Conservation (phyloP, 345 rosid genomes). For the Gossypium australe region DNA sequence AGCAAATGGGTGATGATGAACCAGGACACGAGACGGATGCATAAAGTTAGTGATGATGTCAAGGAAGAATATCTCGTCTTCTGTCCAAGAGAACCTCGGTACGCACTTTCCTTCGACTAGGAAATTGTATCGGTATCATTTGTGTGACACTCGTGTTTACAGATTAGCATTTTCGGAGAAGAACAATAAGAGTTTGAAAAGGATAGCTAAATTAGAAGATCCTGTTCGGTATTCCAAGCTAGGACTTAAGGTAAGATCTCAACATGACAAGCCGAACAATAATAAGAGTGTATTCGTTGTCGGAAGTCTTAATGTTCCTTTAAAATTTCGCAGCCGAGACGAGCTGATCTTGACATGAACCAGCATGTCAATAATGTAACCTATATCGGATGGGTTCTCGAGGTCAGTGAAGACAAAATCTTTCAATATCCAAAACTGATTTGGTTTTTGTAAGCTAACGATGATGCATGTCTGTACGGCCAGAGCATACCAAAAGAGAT, state of each 20-base stretch:
- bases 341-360: conserved; percentile 98
- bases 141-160: neutral
- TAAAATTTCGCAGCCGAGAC: conserved; percentile 52
- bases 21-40: conserved; percentile 85
- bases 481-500: conserved; percentile 96
- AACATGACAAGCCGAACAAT: too few relatives aligned
- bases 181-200: conserved; percentile 62
- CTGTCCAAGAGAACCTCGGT: conserved; percentile 78
- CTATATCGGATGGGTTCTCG: conserved; percentile 90
- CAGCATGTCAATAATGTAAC: conserved; percentile 91
- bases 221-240: conserved; percentile 57
- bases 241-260: conserved; percentile 59
- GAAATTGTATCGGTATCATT: neutral
- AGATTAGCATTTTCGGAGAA: conserved; percentile 84
- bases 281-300: neutral
- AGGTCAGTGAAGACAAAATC: conserved; percentile 44
- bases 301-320: neutral
- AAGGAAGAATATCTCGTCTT: conserved; percentile 69
- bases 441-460: neutral
- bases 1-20: conserved; percentile 99
- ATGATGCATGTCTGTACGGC: conserved; percentile 18
- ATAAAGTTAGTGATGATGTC: conserved; percentile 81
- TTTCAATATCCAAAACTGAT: neutral
- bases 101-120: conserved; percentile 5
- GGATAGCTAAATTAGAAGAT: conserved; percentile 72